phyloP scores from a whole-genome alignment of 2,329 filamentous ascomycete genomes.

The Ophiostoma sp. region DNA sequence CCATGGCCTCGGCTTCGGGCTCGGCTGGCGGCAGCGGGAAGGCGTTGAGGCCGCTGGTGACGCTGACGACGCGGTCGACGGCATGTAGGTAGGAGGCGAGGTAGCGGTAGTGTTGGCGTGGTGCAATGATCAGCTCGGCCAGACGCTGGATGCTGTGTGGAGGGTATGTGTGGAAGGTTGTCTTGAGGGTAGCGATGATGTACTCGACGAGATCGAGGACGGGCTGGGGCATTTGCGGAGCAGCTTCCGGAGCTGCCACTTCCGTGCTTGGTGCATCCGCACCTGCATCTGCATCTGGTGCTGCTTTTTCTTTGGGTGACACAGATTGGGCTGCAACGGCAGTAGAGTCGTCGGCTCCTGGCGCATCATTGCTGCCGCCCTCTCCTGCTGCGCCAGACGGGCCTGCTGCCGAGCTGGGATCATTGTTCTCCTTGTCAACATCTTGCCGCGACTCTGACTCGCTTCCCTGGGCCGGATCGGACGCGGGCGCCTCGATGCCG shows the following conservation, averaged over 20 bases:
- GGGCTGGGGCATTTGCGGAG: slow-evolving; percentile 55
- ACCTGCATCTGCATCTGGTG: slow-evolving; percentile 5
- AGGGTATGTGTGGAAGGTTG: slow-evolving; percentile 70
- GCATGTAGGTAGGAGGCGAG: slow-evolving; percentile 86
- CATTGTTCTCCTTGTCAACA: slow-evolving; percentile 68
- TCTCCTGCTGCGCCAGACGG: slow-evolving; percentile 31
- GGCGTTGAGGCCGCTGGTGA: slow-evolving; percentile 75
- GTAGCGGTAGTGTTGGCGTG: slow-evolving; percentile 75
- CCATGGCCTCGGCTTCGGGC: slow-evolving; percentile 57
- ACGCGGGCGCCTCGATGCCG: neutral
- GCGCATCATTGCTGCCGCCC: neutral
- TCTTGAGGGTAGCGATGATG: slow-evolving; percentile 61
- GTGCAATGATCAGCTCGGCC: slow-evolving; percentile 77
- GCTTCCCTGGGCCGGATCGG: neutral
- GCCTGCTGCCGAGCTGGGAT: slow-evolving; percentile 38
- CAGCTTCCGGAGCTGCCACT: slow-evolving; percentile 41
- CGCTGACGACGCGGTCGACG: slow-evolving; percentile 84
- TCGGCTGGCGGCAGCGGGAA: slow-evolving; percentile 78
- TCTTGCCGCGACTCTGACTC: slow-evolving; percentile 50
- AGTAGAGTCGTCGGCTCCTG: neutral
- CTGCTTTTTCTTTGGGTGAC: neutral
- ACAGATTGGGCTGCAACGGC: neutral
- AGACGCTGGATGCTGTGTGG: slow-evolving; percentile 93
- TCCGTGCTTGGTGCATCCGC: neutral
- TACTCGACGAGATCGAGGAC: slow-evolving; percentile 62